These are phyloP conservation scores for Fusarium torulosum DNA, from an alignment of 2,329 filamentous ascomycete genomes.

Conservation along the genomic window DNA sequence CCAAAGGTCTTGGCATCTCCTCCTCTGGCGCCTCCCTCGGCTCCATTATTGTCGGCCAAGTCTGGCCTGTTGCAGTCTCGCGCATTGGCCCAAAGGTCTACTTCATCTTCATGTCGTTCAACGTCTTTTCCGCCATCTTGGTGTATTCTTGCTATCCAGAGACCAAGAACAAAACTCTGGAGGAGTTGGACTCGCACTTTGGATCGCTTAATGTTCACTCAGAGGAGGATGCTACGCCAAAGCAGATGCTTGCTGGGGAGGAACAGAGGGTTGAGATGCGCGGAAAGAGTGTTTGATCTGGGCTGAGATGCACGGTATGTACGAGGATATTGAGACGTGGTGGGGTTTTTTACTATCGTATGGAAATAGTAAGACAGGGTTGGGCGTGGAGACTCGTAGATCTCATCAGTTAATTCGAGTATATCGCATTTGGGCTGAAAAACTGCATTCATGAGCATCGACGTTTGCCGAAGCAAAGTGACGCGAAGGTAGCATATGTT, in stretches of 20 bases:
- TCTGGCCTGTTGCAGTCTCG: constrained; percentile 19
- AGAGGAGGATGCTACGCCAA: constrained; percentile 21
- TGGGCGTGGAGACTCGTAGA: fast-evolving
- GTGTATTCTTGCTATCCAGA: constrained; percentile 26
- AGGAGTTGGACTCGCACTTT: constrained; percentile 25
- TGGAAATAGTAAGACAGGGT: too few species aligned
- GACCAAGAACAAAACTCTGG: constrained; percentile 21
- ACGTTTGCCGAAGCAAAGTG: too few species aligned
- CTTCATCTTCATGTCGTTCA: constrained; percentile 27
- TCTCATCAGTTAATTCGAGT: too few species aligned
- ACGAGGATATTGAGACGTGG: too few species aligned
- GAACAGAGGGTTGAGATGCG: constrained; percentile 9
- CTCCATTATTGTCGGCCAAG: constrained; percentile 23
- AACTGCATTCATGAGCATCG: too few species aligned
- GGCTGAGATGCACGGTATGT: too few species aligned
- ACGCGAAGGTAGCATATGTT: too few species aligned
- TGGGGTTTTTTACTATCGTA: too few species aligned
- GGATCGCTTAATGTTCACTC: constrained; percentile 24
- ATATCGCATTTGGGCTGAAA: fast-evolving
- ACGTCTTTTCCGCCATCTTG: constrained; percentile 13
- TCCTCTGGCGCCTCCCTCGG: constrained; percentile 20
- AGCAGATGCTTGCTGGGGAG: constrained; percentile 23
- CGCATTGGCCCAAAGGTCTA: constrained; percentile 15
- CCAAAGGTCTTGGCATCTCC: constrained; percentile 22
- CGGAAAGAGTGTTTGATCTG: neutral